Evolutionary conservation across 1,139 yeast genomes (phyloP), one percentile per base, ranked within the genome.

Genomic region (Diutina catenulata): DNA sequence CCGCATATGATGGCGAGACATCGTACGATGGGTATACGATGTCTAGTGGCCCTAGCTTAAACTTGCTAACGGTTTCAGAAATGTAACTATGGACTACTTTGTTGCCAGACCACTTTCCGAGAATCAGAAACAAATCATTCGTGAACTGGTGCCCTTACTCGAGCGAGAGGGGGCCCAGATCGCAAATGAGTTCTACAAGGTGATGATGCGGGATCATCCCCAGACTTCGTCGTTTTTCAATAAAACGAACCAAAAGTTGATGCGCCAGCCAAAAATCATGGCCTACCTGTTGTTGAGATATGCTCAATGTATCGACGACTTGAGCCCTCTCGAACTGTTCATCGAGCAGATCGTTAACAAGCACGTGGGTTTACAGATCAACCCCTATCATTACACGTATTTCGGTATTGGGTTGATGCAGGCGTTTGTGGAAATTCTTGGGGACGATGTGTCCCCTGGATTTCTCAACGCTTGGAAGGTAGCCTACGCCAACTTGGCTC

Each of bases 401-500:
- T 86, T 80, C 28, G 87, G 86, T 23, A 52, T 56, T 33, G 65
- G 70, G 47, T 57, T 80, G 25, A 52, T 79, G 36, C 60, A 57
- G 23, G 74, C 84, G 15, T 68, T 80, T 57, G 53, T 57, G 37
- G 67, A 68, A 41, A 64, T 75, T 35, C 57, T 79, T 33, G 86
- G 84, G 8, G 60, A 60, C 25, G 70, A 64, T 25, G 83, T 82
- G 16, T 73, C 75, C 16, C 65, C 64, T 2, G 75, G 65, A 28
- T 73, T 80, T 42, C 49, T 77, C 38, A 64, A 57, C 27, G 83
- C 84, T n/a, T 79, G 86, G 84, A 61, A 63, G 20, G 67, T 60
- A 35, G 86, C 87, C 2, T 80, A 79, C 52, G 71, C 70, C 31
- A 75, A 71, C 43, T 64, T 80, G 44, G 87, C 87, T 4, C 68